Percentiles rank a stretch among this genome's conserved stretches.
Conservation (phyloP, 768 basidiomycete species). For the Ramaria rubella region DNA sequence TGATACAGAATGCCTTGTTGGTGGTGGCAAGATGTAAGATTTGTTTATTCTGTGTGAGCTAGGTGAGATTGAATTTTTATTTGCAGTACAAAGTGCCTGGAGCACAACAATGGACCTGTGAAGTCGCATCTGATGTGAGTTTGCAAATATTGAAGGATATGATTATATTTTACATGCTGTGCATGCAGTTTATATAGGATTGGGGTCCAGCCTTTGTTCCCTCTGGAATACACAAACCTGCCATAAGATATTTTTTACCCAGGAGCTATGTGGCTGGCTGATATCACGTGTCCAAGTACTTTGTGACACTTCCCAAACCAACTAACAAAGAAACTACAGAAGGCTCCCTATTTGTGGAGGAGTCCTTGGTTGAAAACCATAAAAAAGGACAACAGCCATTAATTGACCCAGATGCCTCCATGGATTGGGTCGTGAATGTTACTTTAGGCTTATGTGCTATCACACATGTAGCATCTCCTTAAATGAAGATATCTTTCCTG, state of each 20-base stretch:
- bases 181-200: slow-evolving; percentile 55
- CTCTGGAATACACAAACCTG: slow-evolving; percentile 48
- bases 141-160: background rate
- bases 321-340: background rate
- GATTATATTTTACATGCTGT: background rate
- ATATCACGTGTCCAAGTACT: background rate
- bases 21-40: slow-evolving; percentile 13
- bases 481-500: slow-evolving; percentile 38
- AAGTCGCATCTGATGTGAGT: slow-evolving; percentile 37
- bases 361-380: slow-evolving; percentile 48
- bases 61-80: slow-evolving; percentile 8
- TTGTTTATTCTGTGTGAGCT: background rate
- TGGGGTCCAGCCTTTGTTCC: slow-evolving; percentile 60
- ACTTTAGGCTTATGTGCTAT: slow-evolving; percentile 44
- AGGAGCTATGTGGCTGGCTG: background rate
- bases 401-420: slow-evolving; percentile 37
- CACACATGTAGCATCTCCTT: slow-evolving; percentile 26
- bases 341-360: slow-evolving; percentile 40
- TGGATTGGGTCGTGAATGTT: slow-evolving; percentile 51
- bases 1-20: slow-evolving; percentile 41
- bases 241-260: slow-evolving; percentile 13
- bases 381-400: slow-evolving; percentile 45
- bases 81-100: slow-evolving; percentile 46
- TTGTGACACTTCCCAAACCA: slow-evolving; percentile 1
- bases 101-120: slow-evolving; percentile 43